Base-by-base conservation (phyloP, 805 yeast species). In the Scheffersomyces stipitis region DNA sequence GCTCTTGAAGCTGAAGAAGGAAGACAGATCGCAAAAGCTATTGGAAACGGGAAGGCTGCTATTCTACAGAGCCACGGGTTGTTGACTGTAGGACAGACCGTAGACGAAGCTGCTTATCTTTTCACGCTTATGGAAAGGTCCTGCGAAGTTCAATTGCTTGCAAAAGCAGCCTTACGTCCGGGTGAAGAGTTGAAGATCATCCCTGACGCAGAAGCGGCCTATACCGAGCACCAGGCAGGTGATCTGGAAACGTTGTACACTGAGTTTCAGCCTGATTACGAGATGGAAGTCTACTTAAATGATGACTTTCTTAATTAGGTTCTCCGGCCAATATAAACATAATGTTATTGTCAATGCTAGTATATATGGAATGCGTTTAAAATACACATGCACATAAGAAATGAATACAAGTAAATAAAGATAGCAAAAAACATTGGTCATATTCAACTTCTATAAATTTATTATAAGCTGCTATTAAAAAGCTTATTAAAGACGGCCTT, bases 31-130 rank as follows among this genome's bases (percentile, higher is more conserved):
- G 88, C 89, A 4, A 57, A 61, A 22, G 80, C 86, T 1, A 58
- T 81, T 20, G 87, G 86, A 5, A 63, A 72, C 38, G 78, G 76
- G 26, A 73, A 75, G 45, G 78, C 73, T 14, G 71, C 78, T 31
- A 80, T 83, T 45, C 63, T 83, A 46, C 83, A 76, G 56, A 83
- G 83, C 66, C 91, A 83, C 55, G 90, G 91, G 18, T 68, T 83
- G 23, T 57, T 83, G 48, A 83, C 89, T 2, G 83, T 78, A 4
- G 91, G 90, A 17, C 45, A 60, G 26, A 82, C 86, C 4, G 81
- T 83, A 9, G 89, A 81, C 51, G 89, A 81, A 60, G 89, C 90
- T 8, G 87, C 87, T 2, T 78, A 75, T 53, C 54, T 81, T 39
- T 83, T 75, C 60, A 69, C 80, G 1, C 56, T 80, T 34, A 69